A percentile compares a stretch with the other conserved stretches of the same genome.
These are phyloP conservation scores for Rhizopus microsporus DNA, from an alignment of 371 early-diverging fungal genomes.

Conservation along the genomic window DNA sequence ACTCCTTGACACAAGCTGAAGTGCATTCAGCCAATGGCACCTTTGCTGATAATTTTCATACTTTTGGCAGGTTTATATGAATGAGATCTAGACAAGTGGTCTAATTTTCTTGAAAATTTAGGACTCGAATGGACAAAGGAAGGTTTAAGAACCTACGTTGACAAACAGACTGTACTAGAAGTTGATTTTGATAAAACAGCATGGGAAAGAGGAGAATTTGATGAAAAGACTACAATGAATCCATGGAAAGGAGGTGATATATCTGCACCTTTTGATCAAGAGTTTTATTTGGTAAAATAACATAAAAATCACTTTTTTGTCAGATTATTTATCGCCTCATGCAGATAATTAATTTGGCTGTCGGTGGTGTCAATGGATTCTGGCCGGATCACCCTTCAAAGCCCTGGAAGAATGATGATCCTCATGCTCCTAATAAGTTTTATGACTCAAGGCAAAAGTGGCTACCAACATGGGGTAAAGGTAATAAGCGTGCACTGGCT, in stretches of 20 bases:
- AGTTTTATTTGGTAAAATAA: conserved; percentile 54
- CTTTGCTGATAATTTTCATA: conserved; percentile 52
- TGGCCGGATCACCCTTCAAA: conserved; percentile 59
- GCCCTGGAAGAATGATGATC: conserved; percentile 56
- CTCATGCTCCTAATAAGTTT: conserved; percentile 55
- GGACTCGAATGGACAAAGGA: conserved; percentile 66
- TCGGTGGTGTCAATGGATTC: conserved; percentile 65
- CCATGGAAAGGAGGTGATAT: conserved; percentile 56
- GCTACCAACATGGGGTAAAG: conserved; percentile 59
- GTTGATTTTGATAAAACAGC: conserved; percentile 56
- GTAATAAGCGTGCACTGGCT: conserved; percentile 53
- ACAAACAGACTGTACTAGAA: conserved; percentile 53
- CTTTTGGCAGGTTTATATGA: conserved; percentile 24
- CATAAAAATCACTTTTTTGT: neutral
- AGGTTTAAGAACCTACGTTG: conserved; percentile 62
- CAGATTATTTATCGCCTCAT: neutral
- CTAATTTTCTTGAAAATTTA: conserved; percentile 1
- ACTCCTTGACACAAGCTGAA: conserved; percentile 44
- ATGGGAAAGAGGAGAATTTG: conserved; percentile 49
- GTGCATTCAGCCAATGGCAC: conserved; percentile 28
- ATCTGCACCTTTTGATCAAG: conserved; percentile 68
- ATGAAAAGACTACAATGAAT: conserved; percentile 45
- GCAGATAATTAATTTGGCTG: conserved; percentile 68
- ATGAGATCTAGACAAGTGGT: neutral
- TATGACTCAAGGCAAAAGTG: conserved; percentile 50